Evolutionary conservation across 768 basidiomycete species (phyloP), one percentile per base, ranked within the genome.

Genomic region (Rubroboletus satanas): DNA sequence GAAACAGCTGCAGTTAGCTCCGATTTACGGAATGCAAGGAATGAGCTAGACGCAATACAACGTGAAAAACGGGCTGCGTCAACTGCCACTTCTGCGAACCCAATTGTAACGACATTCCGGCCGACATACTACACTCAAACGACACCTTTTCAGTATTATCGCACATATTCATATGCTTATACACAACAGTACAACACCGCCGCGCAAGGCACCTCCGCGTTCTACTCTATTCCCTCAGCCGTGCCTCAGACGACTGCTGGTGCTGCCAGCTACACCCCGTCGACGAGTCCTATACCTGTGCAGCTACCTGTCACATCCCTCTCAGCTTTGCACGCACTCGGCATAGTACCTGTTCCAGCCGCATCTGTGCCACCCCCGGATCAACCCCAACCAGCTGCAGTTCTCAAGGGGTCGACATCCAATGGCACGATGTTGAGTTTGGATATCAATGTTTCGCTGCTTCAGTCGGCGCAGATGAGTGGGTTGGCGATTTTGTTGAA

Each of bases 391-490:
- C 86, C 88, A 0, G 78, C 85, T n/a, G 89, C 87, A n/a, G 80
- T 92, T 15, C 74, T 91, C 47, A 80, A 84, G 37, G 84, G 87
- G 29, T 84, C 86, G 1, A 83, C 83, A 3, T 79, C 83, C 7
- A 84, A 88, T 62, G 88, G 88, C 12, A 79, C 81, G 18, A 83
- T 86, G 77, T 69, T 90, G 54, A 87, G 79, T 65, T 72, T 93
- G 51, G 90, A 92, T 58, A 87, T 93, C 65, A 90, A 91, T 56
- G 82, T 90, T 29, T 83, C 84, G 15, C 70, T 85, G 18, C 74
- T 93, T 51, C 85, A 89, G 67, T 77, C 83, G 17, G 74, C 81
- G n/a, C 90, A 92, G 63, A 85, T 88, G 83, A 87, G 79, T 64
- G 87, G 88, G 14, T 62, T 90, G 59, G 87, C 87, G 18, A 73